Evolutionary conservation across 139 green algal species (phyloP).

Genomic region (Micromonas pusilla): DNA sequence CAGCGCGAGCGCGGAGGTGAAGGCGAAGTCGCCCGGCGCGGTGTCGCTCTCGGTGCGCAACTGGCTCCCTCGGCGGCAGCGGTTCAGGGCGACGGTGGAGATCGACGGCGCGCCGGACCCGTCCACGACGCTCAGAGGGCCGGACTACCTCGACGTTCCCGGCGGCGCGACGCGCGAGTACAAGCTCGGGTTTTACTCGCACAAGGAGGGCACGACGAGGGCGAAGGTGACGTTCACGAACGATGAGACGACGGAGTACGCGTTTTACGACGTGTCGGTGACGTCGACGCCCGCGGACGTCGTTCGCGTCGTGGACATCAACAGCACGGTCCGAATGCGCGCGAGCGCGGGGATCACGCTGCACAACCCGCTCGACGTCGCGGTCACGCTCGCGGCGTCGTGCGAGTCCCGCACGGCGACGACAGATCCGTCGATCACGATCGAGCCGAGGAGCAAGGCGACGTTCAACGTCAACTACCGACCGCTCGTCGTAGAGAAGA

Average conservation of each 20-base stretch:
- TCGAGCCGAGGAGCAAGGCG: slow-evolving; percentile 34
- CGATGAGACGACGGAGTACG: slow-evolving; percentile 60
- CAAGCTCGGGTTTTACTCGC: slow-evolving; percentile 53
- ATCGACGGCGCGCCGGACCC: slow-evolving; percentile 32
- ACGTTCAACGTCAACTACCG: slow-evolving; percentile 52
- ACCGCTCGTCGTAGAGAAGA: slow-evolving; percentile 53
- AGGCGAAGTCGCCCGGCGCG: slow-evolving; percentile 50
- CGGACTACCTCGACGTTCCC: slow-evolving; percentile 59
- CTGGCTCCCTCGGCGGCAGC: slow-evolving; percentile 66
- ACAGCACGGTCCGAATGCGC: slow-evolving; percentile 56
- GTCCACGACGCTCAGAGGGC: slow-evolving; percentile 45
- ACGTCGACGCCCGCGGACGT: slow-evolving; percentile 35
- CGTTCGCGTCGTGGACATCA: slow-evolving; percentile 45
- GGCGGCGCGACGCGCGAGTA: slow-evolving; percentile 53
- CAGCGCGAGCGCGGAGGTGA: slow-evolving; percentile 40
- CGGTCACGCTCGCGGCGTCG: too few relatives aligned
- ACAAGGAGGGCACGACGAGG: slow-evolving; percentile 43
- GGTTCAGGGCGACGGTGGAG: slow-evolving; percentile 51
- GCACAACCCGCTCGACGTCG: slow-evolving; percentile 54
- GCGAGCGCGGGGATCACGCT: slow-evolving; percentile 42
- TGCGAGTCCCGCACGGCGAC: too few relatives aligned
- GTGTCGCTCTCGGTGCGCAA: slow-evolving; percentile 60
- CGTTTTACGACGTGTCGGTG: slow-evolving; percentile 62
- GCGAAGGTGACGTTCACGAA: slow-evolving; percentile 66
- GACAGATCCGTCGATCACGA: too few relatives aligned